Conservation (phyloP, 257 asterid species). For the Forsythia viridissima region DNA sequence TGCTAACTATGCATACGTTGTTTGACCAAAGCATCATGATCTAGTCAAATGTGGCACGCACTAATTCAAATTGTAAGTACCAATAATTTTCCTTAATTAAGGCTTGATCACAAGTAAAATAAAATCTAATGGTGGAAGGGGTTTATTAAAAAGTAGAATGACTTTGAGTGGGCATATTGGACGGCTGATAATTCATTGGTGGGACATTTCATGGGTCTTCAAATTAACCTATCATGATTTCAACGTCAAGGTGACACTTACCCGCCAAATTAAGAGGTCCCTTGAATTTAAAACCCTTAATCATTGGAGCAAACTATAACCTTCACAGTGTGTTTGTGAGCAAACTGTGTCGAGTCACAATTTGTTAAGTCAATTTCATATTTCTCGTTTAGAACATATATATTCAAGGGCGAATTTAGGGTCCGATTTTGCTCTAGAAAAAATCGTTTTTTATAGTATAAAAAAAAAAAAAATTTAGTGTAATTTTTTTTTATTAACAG, state of each 20-base stretch:
- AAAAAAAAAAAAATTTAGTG: too few species aligned
- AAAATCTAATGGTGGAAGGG: not conserved
- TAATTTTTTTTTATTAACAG: too few species aligned
- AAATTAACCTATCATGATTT: slow-evolving; percentile 31
- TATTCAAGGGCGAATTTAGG: too few species aligned
- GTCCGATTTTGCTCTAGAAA: too few species aligned
- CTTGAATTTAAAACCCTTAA: not conserved
- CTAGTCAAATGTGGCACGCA: slow-evolving; percentile 5
- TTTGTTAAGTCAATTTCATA: not conserved
- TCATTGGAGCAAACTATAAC: not conserved
- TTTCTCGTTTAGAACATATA: not conserved
- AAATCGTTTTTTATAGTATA: too few species aligned
- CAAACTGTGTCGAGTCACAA: not conserved
- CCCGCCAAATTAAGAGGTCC: slow-evolving; percentile 24
- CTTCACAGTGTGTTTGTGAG: not conserved
- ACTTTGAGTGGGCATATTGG: slow-evolving; percentile 41
- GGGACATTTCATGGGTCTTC: slow-evolving; percentile 36
- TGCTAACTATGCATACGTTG: not conserved
- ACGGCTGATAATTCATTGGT: slow-evolving; percentile 44
- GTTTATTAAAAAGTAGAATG: not conserved
- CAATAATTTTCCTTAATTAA: not conserved
- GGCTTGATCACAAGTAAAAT: not conserved
- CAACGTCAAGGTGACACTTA: slow-evolving; percentile 23
- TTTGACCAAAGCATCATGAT: slow-evolving; percentile 5
- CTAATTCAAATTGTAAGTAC: not conserved